Evolutionary conservation across 306 rosid species (phyloP), one percentile per base, ranked within the genome.

Genomic region (Inga oerstediana): DNA sequence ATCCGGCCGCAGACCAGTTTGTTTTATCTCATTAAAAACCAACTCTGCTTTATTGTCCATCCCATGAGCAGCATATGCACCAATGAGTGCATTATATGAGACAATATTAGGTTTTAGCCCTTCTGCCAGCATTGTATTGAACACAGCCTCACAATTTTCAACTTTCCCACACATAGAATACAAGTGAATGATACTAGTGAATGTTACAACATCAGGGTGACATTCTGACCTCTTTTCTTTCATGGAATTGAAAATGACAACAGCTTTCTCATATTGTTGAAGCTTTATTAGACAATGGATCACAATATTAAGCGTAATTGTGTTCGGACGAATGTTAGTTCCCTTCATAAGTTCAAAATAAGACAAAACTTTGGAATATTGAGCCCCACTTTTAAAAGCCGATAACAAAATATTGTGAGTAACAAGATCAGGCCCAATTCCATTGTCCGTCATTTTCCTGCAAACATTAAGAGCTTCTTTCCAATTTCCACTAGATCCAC

Each of bases 401-500:
- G 99, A 92, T 48, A 95, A 88, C 74, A 95, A 85, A 82, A 92
- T 95, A 81, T 95, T 93, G 90, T 95, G 99, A 79, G 99, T 95
- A 80, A 95, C 96, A 81, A 95, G 97, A 92, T 95, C 99, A 72
- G 99, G 99, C 58, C 99, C 99, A 82, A 95, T 90, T 84, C 99
- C 99, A 80, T 93, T 93, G 82, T 93, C 98, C 20, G 98, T 91
- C 99, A 95, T 95, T 90, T 88, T 91, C 93, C 92, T 93, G 97
- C 96, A 93, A 84, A 92, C 76, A 43, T 86, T 89, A 74, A 95
- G 91, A 61, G 99, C 99, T 87, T 92, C 99, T 83, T 90, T 91
- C 99, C 99, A 95, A 89, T 95, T 93, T 80, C 98, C 99, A 89
- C 92, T 84, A 78, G 98, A 95, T 61, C 99, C 99, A 79, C 98